Base-by-base conservation (phyloP, 1,139 yeast genomes). In the Geotrichum aggregatum region DNA sequence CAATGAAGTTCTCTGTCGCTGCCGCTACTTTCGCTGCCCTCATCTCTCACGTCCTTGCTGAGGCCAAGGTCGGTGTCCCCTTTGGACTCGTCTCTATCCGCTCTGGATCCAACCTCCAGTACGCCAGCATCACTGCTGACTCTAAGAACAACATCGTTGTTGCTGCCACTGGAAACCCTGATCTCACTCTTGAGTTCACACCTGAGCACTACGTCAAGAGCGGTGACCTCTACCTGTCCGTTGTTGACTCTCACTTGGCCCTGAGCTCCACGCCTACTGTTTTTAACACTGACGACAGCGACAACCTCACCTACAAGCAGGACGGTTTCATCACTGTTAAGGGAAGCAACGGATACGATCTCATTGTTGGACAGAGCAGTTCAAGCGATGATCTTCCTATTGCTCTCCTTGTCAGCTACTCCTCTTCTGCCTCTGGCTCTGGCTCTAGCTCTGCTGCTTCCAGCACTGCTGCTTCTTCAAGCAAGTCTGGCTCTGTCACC, bases 81-180 rank as follows among this genome's bases (percentile, higher is more conserved):
- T 50, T 50, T 34, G 41, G 48, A 11, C 49, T 50, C 19, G 19
- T 50, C 28, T 22, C 49, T 24, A 45, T 50, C 35, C 49, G 46
- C 39, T 40, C 52, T 8, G 46, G 46, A 34, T 33, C 52, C 14
- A 33, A 24, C n/a, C 40, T 50, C 18, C 49, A 50, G 26, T n/a
- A 38, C 22, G 14, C 45, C 11, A 34, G 28, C 13, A 8, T 38
- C 5, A 8, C 46, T 24, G 28, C 44, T 44, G 47, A 45, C 21
- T 19, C 42, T 24, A 33, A 35, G 21, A 31, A 30, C 36, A 34
- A 26, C 39, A 31, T 34, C 33, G 44, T 22, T 22, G 21, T 44
- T 24, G 45, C 24, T 21, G 19, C 40, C 19, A 6, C 46, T 19
- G 28, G 40, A 19, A 43, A 38, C 2, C 26, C 19, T 30, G 28